Evolutionary conservation across 352 stramenopile species (phyloP).

Genomic region (Globisporangium spiculum): DNA sequence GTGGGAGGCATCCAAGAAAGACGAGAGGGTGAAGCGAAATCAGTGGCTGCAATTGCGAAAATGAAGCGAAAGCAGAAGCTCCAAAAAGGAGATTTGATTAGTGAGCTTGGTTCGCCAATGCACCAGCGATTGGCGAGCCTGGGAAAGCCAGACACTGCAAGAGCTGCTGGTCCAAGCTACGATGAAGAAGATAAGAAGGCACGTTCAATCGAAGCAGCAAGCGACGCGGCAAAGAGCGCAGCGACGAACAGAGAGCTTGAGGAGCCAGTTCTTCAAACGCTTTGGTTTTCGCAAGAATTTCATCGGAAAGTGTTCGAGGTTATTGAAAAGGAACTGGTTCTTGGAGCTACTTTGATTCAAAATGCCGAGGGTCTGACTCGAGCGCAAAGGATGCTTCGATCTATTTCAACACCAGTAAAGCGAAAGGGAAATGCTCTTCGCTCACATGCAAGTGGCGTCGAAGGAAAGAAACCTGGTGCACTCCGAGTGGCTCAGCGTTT

Average conservation of each 20-base stretch:
- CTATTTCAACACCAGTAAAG: conserved; percentile 73
- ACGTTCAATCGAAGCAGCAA: conserved; percentile 69
- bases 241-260: conserved; percentile 70
- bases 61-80: conserved; percentile 66
- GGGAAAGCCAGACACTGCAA: conserved; percentile 21
- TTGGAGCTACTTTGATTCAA: conserved; percentile 65
- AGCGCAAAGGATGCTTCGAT: conserved; percentile 81
- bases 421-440: conserved; percentile 39
- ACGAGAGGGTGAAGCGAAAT: conserved; percentile 68
- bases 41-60: conserved; percentile 63
- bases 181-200: conserved; percentile 52
- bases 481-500: background rate
- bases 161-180: conserved; percentile 27
- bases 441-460: conserved; percentile 41
- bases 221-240: conserved; percentile 74
- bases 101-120: conserved; percentile 21
- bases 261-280: conserved; percentile 69
- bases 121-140: conserved; percentile 10
- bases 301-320: conserved; percentile 86
- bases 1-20: conserved; percentile 72
- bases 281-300: conserved; percentile 88
- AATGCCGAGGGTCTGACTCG: conserved; percentile 72
- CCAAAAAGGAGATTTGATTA: conserved; percentile 31
- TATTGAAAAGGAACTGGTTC: conserved; percentile 76
- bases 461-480: conserved; percentile 6